These are phyloP conservation scores for Backusella liffmaniae DNA, from an alignment of 192 early-diverging fungal genomes.

Conservation along the genomic window DNA sequence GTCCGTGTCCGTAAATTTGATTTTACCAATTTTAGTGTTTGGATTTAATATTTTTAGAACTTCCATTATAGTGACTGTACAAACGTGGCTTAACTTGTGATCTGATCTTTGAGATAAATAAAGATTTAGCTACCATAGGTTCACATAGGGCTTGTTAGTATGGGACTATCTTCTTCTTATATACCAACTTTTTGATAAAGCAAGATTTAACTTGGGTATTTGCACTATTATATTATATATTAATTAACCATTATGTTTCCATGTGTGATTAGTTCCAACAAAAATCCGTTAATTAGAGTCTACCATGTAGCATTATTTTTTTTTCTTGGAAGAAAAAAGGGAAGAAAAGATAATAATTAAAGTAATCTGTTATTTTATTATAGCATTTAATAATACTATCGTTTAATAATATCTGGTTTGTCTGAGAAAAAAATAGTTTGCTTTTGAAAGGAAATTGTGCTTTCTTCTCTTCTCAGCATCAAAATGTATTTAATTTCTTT, in stretches of 20 bases:
- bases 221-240: neutral
- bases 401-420: no score
- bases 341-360: no score
- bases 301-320: neutral
- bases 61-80: neutral
- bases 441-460: no score
- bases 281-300: neutral
- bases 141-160: neutral
- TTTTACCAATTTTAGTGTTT: neutral
- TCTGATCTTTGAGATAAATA: neutral
- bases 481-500: no score
- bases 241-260: neutral
- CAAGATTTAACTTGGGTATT: no score
- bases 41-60: neutral
- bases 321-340: no score
- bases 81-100: neutral
- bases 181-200: no score
- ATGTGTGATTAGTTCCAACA: neutral
- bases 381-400: no score
- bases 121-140: neutral
- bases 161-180: no score
- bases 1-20: neutral
- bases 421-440: no score
- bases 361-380: no score
- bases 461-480: no score